These are phyloP conservation scores for Fusarium clavum DNA, from an alignment of 2,329 filamentous ascomycete species.

Conservation along the genomic window DNA sequence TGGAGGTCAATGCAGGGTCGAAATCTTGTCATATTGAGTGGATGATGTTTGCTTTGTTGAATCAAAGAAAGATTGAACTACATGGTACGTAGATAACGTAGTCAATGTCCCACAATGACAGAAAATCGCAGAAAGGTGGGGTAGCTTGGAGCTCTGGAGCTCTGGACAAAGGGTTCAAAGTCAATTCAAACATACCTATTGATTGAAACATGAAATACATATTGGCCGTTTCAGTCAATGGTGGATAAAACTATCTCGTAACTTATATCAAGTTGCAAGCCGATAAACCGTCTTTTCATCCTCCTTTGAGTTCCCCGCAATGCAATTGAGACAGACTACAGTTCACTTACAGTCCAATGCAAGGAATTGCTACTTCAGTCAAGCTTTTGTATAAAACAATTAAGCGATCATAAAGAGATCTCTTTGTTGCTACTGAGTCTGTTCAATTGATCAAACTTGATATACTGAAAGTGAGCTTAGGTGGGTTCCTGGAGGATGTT, in stretches of 20 bases:
- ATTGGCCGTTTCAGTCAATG: not conserved
- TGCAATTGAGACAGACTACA: not conserved
- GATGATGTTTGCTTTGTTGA: not conserved
- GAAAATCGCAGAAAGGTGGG: conserved; percentile 37
- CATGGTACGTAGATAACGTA: not conserved
- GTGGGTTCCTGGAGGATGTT: not conserved
- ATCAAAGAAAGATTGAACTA: conserved; percentile 13
- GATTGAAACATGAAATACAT: not conserved
- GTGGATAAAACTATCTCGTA: not conserved
- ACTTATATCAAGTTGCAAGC: not conserved
- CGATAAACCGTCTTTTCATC: not conserved
- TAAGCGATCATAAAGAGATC: not conserved
- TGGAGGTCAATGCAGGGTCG: conserved; percentile 97
- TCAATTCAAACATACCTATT: not conserved
- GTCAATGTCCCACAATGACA: conserved; percentile 12
- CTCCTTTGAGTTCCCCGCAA: not conserved
- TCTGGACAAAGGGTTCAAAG: not conserved
- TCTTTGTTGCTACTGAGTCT: not conserved
- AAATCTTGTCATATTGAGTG: conserved; percentile 83
- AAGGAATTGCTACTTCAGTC: not conserved
- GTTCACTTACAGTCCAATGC: not conserved
- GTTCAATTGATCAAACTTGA: not conserved
- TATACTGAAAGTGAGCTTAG: not conserved
- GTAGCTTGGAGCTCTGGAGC: conserved; percentile 7
- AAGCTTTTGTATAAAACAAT: not conserved